These are phyloP conservation scores for Pisolithus orientalis DNA, from an alignment of 768 basidiomycete species.

Conservation along the genomic window DNA sequence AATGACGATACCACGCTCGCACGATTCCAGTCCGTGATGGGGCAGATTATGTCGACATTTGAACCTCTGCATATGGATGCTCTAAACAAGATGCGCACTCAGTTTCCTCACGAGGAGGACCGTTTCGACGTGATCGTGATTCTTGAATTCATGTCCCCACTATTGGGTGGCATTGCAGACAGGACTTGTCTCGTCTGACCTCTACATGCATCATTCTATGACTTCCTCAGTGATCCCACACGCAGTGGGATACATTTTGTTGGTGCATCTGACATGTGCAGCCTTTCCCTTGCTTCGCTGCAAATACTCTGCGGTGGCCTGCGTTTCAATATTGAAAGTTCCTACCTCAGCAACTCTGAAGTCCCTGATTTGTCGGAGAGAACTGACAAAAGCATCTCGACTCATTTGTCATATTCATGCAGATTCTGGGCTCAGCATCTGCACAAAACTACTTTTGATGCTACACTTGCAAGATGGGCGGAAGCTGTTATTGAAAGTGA, in stretches of 20 bases:
- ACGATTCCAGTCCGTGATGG: not conserved
- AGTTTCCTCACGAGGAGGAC: not conserved
- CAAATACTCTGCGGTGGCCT: not conserved
- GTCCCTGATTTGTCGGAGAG: not conserved
- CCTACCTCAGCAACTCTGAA: not conserved
- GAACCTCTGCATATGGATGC: not conserved
- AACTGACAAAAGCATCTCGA: not conserved
- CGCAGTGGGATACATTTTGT: slow-evolving; percentile 6
- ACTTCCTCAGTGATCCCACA: slow-evolving; percentile 13
- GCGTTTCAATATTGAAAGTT: not conserved
- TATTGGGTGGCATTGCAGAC: slow-evolving; percentile 1
- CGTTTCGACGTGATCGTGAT: not conserved
- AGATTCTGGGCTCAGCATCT: not conserved
- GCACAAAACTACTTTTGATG: too few relatives aligned
- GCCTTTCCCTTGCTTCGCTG: not conserved
- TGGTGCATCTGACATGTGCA: not conserved
- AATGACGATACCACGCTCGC: not conserved
- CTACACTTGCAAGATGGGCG: not conserved
- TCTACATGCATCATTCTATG: slow-evolving; percentile 22
- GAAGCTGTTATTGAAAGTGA: not conserved
- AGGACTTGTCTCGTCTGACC: slow-evolving; percentile 3
- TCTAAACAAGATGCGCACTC: not conserved
- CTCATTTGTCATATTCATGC: not conserved
- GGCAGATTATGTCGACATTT: not conserved
- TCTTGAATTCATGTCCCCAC: not conserved